Evolutionary conservation across 148 eudicot species (phyloP).

Genomic region (Chenopodium berlandieri): DNA sequence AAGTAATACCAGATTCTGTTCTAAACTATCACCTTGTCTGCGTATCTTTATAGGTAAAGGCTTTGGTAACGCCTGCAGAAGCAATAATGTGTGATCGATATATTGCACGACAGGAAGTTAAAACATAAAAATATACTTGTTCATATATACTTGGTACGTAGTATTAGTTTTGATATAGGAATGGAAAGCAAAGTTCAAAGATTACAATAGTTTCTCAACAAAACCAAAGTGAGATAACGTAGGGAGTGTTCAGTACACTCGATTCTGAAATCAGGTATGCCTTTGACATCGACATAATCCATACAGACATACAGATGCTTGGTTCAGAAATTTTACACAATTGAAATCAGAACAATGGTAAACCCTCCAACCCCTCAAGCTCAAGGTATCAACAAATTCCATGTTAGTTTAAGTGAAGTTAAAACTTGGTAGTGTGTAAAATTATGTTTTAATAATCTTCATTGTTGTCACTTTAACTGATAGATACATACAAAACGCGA

Average conservation of each 20-base stretch:
- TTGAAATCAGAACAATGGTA: no score
- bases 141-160: not conserved
- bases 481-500: not conserved
- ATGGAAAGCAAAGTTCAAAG: not conserved
- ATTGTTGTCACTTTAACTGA: not conserved
- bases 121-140: not conserved
- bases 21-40: conserved; percentile 6
- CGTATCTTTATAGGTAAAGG: conserved; percentile 22
- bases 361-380: not conserved
- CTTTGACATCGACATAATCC: not conserved
- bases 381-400: not conserved
- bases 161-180: not conserved
- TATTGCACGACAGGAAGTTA: not conserved
- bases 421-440: not conserved
- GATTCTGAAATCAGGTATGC: not conserved
- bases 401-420: not conserved
- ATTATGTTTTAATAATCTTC: not conserved
- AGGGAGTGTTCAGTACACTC: not conserved
- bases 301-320: no score
- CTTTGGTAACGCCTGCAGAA: conserved; percentile 50
- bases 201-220: not conserved
- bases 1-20: conserved; percentile 35
- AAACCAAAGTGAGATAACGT: not conserved
- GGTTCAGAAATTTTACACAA: not conserved
- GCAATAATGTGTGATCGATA: conserved; percentile 1